phyloP scores from a whole-genome alignment of 176 grass and related monocot genomes.

The Ensete glaucum region DNA sequence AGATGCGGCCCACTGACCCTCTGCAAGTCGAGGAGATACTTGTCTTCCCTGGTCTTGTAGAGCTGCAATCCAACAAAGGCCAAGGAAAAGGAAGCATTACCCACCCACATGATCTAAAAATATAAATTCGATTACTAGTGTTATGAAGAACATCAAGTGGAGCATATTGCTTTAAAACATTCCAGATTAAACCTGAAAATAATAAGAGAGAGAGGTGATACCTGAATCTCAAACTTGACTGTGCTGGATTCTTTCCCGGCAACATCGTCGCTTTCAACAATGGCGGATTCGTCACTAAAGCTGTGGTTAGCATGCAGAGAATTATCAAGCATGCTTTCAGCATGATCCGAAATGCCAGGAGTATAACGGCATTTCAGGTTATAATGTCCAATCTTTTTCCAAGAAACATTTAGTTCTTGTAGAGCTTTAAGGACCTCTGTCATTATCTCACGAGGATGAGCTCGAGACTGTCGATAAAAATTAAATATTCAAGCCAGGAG shows the following conservation, averaged over 20 bases:
- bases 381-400: conserved; percentile 97
- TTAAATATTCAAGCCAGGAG: conserved; percentile 20
- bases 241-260: conserved; percentile 37
- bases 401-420: conserved; percentile 77
- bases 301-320: conserved; percentile 34
- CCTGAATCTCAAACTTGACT: conserved; percentile 99
- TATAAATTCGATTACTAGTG: neutral
- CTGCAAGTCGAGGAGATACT: conserved; percentile 91
- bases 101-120: neutral
- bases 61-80: conserved; percentile 43
- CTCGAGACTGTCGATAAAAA: conserved; percentile 58
- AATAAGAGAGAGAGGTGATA: conserved; percentile 12
- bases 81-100: neutral
- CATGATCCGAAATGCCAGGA: conserved; percentile 31
- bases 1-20: conserved; percentile 69
- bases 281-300: conserved; percentile 47
- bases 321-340: conserved; percentile 27
- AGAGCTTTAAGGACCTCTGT: conserved; percentile 80
- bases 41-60: conserved; percentile 78
- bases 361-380: conserved; percentile 93
- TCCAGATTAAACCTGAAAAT: neutral
- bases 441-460: conserved; percentile 94
- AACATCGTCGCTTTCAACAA: conserved; percentile 47
- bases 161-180: neutral
- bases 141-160: neutral